Base-by-base conservation (phyloP, 495 filamentous ascomycete species). In the Pseudoneurospora amorphoporcata region DNA sequence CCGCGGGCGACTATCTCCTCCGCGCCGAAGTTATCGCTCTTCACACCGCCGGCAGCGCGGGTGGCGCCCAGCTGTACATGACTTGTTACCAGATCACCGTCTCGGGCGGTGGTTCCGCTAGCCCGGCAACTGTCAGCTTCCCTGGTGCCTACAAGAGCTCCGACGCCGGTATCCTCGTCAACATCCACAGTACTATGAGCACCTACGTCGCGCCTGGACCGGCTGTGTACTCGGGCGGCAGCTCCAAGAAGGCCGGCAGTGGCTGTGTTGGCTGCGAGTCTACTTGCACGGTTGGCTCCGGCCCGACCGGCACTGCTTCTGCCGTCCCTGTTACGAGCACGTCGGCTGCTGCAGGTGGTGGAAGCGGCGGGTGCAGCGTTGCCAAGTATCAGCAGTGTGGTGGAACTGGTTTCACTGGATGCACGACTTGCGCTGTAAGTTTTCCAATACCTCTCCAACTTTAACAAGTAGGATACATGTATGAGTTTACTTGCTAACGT, bases 21-120 rank as follows among this genome's bases (percentile, higher is more conserved):
- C 84, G 86, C 39, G 86, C 85, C 38, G 86, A 88, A 77, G 83
- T 78, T 4, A 82, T 87, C n/a, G 86, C 86, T 0, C 79, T 87
- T 6, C 86, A 88, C 68, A 77, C 83, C 1, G 84, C 85, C 10
- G 78, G 69, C 38, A 68, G 74, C 16, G n/a, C 78, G 2, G 79
- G 78, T 17, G 78, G 78, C n/a, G 86, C 83, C 4, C 86, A 88
- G 77, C 78, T 85, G 69, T 87, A 88, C 74, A 79, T 87, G 73
- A 83, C 84, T 7, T 87, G 85, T 79, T 87, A 82, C 78, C 84
- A 87, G 78, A 68, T 85, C 8, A 76, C 79, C 35, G 79, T 86
- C 17, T 74, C 74, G 4, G 81, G 80, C 12, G 71, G 76, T 23
- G 53, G 53, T 38, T 74, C 72, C 41, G 83, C 82, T 3, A 78